Conservation (phyloP, 495 filamentous ascomycete species). For the Chaetomidium leptoderma region DNA sequence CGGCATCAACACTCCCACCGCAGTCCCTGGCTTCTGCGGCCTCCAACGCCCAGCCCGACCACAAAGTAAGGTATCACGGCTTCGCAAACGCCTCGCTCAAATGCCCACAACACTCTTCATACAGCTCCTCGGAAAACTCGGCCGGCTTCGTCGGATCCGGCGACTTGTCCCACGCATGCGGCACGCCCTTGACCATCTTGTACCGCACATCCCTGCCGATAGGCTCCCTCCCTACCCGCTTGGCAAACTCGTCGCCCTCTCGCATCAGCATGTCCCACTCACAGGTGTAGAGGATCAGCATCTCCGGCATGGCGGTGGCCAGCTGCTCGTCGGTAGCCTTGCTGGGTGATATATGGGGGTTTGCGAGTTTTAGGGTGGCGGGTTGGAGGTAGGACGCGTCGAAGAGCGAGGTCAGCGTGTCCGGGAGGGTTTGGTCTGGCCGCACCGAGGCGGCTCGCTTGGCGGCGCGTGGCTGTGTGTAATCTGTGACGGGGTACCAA, state of each 20-base stretch:
- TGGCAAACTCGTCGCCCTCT: constrained; percentile 67
- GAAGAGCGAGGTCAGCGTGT: constrained; percentile 76
- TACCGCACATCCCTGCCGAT: constrained; percentile 65
- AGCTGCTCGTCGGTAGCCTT: constrained; percentile 39
- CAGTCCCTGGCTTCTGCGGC: too few relatives aligned
- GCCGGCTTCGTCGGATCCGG: constrained; percentile 68
- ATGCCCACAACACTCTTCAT: constrained; percentile 36
- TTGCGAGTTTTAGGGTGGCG: constrained; percentile 29
- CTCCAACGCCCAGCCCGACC: too few relatives aligned
- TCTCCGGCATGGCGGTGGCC: constrained; percentile 43
- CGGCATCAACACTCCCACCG: too few relatives aligned
- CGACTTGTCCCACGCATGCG: constrained; percentile 84
- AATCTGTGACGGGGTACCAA: constrained; percentile 85
- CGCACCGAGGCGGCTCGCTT: constrained; percentile 60
- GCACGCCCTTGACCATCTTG: constrained; percentile 65
- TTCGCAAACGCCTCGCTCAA: constrained; percentile 33
- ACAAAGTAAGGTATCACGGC: too few relatives aligned
- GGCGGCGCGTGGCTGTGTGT: constrained; percentile 66
- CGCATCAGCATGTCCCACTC: constrained; percentile 88
- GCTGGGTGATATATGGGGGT: constrained; percentile 39
- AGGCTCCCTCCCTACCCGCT: constrained; percentile 50
- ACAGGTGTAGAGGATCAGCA: constrained; percentile 65
- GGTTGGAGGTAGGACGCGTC: constrained; percentile 75
- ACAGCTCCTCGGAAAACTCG: constrained; percentile 35
- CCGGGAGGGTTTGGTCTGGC: constrained; percentile 68